Evolutionary conservation across 2,329 filamentous ascomycete species (phyloP), one percentile per base, ranked within the genome.

Genomic region (Cryphonectria radicalis): DNA sequence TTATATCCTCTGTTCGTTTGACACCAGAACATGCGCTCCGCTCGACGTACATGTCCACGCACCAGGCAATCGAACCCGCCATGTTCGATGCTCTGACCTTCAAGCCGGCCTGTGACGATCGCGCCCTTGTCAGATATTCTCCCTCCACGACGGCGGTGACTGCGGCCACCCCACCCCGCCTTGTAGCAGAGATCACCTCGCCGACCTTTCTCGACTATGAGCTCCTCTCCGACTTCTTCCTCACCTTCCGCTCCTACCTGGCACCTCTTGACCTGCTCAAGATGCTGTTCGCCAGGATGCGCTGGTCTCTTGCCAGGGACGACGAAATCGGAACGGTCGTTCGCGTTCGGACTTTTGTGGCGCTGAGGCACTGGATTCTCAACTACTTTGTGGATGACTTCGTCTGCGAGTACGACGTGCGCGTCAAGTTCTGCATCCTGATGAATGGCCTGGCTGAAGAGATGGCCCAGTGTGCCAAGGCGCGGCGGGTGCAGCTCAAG

Each of bases 361-460:
- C 96, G 10, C 86, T 98, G 62, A 90, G 96, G 70, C 96, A 99
- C 81, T 99, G 96, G 96, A 95, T 98, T 70, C 83, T 99, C 73
- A 99, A 99, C 80, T 99, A 99, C 81, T 99, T 98, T 76, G 87
- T 93, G 69, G 96, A 99, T 78, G 96, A 99, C 79, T 99, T 97
- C 79, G 89, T 97, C 57, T 82, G 91, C 35, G 90, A 95, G 78
- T 91, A 92, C 77, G 84, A 88, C 62, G 84, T 98, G 43, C 91
- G 95, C 11, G 84, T 88, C 6, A 88, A 89, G 22, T 98, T 98
- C 78, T 98, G 95, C 81, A 85, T 90, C 43, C 85, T 94, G 11
- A 86, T 98, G 71, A 98, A 98, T 79, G 84, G 86, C 66, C 86
- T 91, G 63, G 86, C 89, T 4, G 83, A 86, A 22, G 88, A 90